phyloP scores from a whole-genome alignment of 805 yeast genomes.

The Lachancea sp. region DNA sequence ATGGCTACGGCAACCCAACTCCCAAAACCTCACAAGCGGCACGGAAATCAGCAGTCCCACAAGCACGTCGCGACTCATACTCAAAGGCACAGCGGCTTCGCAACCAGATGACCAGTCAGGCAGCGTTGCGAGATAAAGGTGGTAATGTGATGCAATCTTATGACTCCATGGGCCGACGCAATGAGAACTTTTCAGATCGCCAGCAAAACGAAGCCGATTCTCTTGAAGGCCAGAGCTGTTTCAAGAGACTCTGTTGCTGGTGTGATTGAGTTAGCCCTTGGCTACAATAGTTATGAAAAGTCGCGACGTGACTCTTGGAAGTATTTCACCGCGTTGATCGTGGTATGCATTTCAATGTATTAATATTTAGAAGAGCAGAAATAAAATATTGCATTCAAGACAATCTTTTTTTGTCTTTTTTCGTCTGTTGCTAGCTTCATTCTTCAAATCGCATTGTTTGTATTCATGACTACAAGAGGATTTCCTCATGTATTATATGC shows the following conservation, averaged over 20 bases:
- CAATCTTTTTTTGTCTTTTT: not conserved
- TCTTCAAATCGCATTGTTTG: too few relatives aligned
- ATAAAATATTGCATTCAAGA: too few relatives aligned
- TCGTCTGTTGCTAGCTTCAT: not conserved
- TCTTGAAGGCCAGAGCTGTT: conserved; percentile 14
- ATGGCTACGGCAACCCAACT: conserved; percentile 73
- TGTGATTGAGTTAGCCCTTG: not conserved
- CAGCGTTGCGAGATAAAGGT: conserved; percentile 6
- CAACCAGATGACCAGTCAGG: conserved; percentile 5
- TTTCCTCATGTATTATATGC: conserved; percentile 6
- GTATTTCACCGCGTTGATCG: conserved; percentile 7
- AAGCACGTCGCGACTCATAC: conserved; percentile 13
- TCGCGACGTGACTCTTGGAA: not conserved
- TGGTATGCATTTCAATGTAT: conserved; percentile 2
- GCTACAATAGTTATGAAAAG: not conserved
- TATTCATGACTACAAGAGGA: conserved; percentile 4
- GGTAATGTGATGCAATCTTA: conserved; percentile 11
- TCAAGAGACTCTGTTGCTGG: conserved; percentile 21
- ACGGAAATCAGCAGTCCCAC: conserved; percentile 14
- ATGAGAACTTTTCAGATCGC: conserved; percentile 2
- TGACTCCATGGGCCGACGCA: conserved; percentile 27
- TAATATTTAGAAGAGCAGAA: too few relatives aligned
- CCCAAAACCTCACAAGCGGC: conserved; percentile 31
- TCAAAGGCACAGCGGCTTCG: conserved; percentile 10
- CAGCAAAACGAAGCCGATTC: conserved; percentile 10